A percentile compares a stretch with the other conserved stretches of the same genome.
phyloP scores from a whole-genome alignment of 2,329 filamentous ascomycete genomes.

The Phaeosphaeria sp. region DNA sequence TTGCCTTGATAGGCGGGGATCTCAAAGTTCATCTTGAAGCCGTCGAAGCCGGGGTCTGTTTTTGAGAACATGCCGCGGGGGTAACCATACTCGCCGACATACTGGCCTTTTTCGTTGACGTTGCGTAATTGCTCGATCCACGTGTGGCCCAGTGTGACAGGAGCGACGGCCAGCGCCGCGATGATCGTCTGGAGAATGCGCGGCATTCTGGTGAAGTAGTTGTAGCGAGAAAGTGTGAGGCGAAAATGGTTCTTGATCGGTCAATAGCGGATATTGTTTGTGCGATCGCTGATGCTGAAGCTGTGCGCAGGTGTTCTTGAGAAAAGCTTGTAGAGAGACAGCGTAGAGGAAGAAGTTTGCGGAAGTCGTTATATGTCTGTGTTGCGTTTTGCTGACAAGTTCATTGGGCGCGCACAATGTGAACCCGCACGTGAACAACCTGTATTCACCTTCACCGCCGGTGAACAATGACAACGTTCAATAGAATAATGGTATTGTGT shows the following conservation, averaged over 20 bases:
- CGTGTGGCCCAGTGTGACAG: slow-evolving; percentile 61
- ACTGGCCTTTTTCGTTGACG: slow-evolving; percentile 75
- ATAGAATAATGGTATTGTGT: slow-evolving; percentile 37
- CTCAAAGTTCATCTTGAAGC: slow-evolving; percentile 60
- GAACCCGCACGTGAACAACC: slow-evolving; percentile 18
- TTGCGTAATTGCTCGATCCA: slow-evolving; percentile 82
- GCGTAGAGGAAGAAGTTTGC: slow-evolving; percentile 10
- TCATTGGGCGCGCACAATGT: slow-evolving; percentile 15
- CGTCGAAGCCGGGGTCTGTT: slow-evolving; percentile 60
- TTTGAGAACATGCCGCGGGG: slow-evolving; percentile 73
- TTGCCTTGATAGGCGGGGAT: slow-evolving; percentile 58
- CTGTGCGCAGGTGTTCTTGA: slow-evolving; percentile 4
- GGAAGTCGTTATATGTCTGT: slow-evolving; percentile 13
- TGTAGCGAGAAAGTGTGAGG: slow-evolving; percentile 8
- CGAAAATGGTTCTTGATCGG: slow-evolving; percentile 4
- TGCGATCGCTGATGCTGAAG: slow-evolving; percentile 4
- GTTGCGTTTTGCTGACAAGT: slow-evolving; percentile 15
- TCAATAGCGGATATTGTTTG: slow-evolving; percentile 9
- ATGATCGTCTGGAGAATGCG: slow-evolving; percentile 18
- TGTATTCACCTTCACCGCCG: slow-evolving; percentile 28
- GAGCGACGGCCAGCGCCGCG: slow-evolving; percentile 27
- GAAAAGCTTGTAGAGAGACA: background rate
- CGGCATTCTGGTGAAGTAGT: slow-evolving; percentile 23
- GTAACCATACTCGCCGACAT: slow-evolving; percentile 74
- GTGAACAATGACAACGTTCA: background rate